A percentile compares a stretch with the other conserved stretches of the same genome.
These are phyloP conservation scores for Metschnikowia baotianmanensis DNA, from an alignment of 805 yeast genomes.

Conservation along the genomic window DNA sequence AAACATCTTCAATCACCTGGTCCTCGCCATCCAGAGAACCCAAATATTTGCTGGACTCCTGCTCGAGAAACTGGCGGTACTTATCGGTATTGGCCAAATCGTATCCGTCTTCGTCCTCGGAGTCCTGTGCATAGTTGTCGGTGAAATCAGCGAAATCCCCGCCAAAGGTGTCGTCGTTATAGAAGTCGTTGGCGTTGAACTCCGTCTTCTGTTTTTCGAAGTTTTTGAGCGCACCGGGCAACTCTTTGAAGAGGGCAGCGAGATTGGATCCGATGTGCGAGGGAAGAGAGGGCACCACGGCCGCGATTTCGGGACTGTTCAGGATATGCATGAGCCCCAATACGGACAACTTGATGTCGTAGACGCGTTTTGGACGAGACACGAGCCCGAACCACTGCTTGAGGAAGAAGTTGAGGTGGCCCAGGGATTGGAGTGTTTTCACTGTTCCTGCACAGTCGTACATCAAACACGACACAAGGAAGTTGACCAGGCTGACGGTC, in stretches of 20 bases:
- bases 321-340: constrained; percentile 59
- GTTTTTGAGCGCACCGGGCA: constrained; percentile 70
- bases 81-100: constrained; percentile 35
- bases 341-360: constrained; percentile 73
- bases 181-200: constrained; percentile 38
- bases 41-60: constrained; percentile 40
- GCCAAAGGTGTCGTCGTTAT: constrained; percentile 8
- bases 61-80: constrained; percentile 47
- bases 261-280: constrained; percentile 45
- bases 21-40: constrained; percentile 26
- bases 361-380: constrained; percentile 62
- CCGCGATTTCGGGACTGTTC: constrained; percentile 24
- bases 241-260: constrained; percentile 50
- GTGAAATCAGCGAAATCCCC: constrained; percentile 7
- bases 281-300: constrained; percentile 33
- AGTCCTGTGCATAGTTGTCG: not conserved
- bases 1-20: constrained; percentile 24
- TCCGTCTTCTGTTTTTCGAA: constrained; percentile 63
- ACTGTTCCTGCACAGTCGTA: constrained; percentile 59
- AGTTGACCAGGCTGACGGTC: constrained; percentile 54
- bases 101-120: constrained; percentile 20
- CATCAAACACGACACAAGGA: constrained; percentile 60
- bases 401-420: constrained; percentile 45
- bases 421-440: constrained; percentile 43
- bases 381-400: constrained; percentile 62